Base-by-base conservation (phyloP, 345 rosid species). In the Eucalyptus coolabah region DNA sequence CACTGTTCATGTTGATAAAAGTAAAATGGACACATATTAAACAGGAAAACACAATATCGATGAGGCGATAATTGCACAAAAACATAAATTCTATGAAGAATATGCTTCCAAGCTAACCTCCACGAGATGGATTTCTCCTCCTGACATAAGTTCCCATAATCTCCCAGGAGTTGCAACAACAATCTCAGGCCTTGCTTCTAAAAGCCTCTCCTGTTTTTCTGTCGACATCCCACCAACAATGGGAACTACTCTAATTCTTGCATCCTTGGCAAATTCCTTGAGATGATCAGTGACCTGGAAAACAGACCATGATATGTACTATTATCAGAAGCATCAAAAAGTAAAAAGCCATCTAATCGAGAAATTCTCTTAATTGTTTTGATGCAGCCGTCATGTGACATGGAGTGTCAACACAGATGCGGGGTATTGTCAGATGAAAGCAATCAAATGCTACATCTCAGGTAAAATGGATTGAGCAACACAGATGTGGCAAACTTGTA, bases 101-200 rank as follows among this genome's bases (percentile, higher is more conserved):
- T 81, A 89, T 37, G 37, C 49, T 45, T 80, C 88, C 89, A 67
- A 85, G 90, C 94, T 90, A 91, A 98, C 99, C 98, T 98, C 98
- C 88, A 93, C 91, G 88, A 98, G 98, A 95, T 98, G 99, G 87
- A 91, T 92, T 92, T 97, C 98, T 92, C 99, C 98, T 32, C 93
- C 94, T 21, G 99, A 98, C 96, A 98, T 97, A 90, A 97, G 98
- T 93, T 97, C 98, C 99, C 99, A 98, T 86, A 98, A 93, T 89
- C 99, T 94, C 88, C 99, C 99, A 45, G 99, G 99, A 89, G 99
- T 98, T 92, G 93, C 99, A 88, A 98, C 98, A 89, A 98, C 93
- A 86, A 98, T 92, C 88, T 95, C 99, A 67, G 99, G 99, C 93
- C 98, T 96, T 81, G 93, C 92, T 93, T 95, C 95, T 50, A 98